Evolutionary conservation across 2,329 filamentous ascomycete genomes (phyloP).

Genomic region (Alternaria solani): DNA sequence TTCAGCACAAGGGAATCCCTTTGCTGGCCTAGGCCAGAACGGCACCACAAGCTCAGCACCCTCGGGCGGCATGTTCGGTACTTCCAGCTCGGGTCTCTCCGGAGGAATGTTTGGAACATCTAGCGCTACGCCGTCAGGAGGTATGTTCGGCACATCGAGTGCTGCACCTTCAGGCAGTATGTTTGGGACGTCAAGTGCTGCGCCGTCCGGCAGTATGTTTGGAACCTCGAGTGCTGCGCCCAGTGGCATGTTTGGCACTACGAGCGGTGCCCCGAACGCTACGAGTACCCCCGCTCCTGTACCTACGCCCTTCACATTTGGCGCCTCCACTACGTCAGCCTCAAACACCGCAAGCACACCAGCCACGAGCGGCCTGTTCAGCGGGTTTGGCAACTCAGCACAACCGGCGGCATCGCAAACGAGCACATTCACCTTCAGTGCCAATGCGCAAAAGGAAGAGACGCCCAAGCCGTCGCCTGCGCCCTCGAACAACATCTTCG

Average conservation of each 20-base stretch:
- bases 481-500: slow-evolving; percentile 22
- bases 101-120: slow-evolving; percentile 10
- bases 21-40: slow-evolving; percentile 30
- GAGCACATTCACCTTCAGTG: slow-evolving; percentile 26
- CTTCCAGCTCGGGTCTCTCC: slow-evolving; percentile 8
- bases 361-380: slow-evolving; percentile 21
- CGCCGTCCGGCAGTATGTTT: slow-evolving; percentile 21
- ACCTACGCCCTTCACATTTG: slow-evolving; percentile 28
- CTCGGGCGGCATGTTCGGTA: slow-evolving; percentile 9
- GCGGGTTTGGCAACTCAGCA: slow-evolving; percentile 13
- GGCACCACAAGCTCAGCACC: slow-evolving; percentile 14
- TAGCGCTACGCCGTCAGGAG: slow-evolving; percentile 16
- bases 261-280: slow-evolving; percentile 21
- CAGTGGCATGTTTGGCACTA: slow-evolving; percentile 23
- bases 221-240: slow-evolving; percentile 25
- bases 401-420: slow-evolving; percentile 10
- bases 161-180: slow-evolving; percentile 5
- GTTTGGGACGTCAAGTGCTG: slow-evolving; percentile 2
- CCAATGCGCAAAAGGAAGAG: slow-evolving; percentile 16
- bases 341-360: slow-evolving; percentile 21
- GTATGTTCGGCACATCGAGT: slow-evolving; percentile 16
- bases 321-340: slow-evolving; percentile 22
- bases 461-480: slow-evolving; percentile 12
- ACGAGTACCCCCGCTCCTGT: slow-evolving; percentile 25
- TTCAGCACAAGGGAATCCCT: slow-evolving; percentile 30